Evolutionary conservation across 306 rosid genomes (phyloP).

Genomic region (Parietaria judaica): DNA sequence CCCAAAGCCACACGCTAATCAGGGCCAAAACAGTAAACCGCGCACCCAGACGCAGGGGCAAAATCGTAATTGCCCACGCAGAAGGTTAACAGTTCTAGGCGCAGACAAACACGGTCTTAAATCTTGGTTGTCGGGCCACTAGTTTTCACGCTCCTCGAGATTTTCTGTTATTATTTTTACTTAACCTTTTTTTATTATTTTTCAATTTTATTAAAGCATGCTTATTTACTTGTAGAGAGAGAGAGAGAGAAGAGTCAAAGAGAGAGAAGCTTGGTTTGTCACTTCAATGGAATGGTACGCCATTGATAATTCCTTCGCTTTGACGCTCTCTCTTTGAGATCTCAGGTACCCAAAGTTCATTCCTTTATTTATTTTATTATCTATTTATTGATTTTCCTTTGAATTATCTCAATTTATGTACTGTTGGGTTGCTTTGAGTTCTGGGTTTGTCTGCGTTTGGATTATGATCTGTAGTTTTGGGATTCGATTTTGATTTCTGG

Average conservation of each 20-base stretch:
- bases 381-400: background rate
- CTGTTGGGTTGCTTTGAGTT: background rate
- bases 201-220: background rate
- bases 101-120: slow-evolving; percentile 7
- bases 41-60: background rate
- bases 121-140: slow-evolving; percentile 3
- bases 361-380: background rate
- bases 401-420: background rate
- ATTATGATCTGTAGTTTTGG: slow-evolving; percentile 1
- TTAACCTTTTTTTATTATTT: background rate
- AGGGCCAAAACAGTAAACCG: slow-evolving; percentile 1
- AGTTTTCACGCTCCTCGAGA: slow-evolving; percentile 7
- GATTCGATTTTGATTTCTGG: background rate
- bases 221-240: slow-evolving; percentile 4
- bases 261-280: slow-evolving; percentile 1
- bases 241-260: slow-evolving; percentile 3
- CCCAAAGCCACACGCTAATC: background rate
- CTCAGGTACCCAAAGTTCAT: slow-evolving; percentile 8
- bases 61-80: background rate
- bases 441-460: background rate
- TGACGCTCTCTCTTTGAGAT: background rate
- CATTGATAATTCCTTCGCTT: background rate
- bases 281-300: background rate
- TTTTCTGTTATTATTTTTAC: background rate
- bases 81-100: background rate